phyloP scores from a whole-genome alignment of 208 protist species.

The Crithidia expoeki region DNA sequence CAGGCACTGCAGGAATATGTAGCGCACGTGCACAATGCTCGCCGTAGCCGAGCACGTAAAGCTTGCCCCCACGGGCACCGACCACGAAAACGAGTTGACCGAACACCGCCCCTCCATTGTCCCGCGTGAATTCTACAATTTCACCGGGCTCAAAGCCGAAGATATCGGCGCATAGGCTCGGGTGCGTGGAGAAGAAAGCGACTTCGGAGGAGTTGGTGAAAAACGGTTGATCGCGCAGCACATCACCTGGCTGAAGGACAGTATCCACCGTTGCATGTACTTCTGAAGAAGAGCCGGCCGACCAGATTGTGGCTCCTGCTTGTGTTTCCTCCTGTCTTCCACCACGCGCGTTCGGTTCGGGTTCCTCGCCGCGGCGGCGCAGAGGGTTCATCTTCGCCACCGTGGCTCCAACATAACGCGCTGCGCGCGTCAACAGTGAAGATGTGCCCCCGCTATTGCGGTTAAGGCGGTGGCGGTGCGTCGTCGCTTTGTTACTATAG shows the following conservation, averaged over 20 bases:
- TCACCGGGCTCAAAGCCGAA: constrained; percentile 71
- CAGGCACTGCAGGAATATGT: constrained; percentile 15
- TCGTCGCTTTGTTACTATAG: constrained; percentile 8
- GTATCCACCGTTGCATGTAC: neutral
- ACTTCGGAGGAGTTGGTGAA: constrained; percentile 53
- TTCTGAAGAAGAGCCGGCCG: neutral
- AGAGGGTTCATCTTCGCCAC: constrained; percentile 13
- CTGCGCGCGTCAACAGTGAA: constrained; percentile 18
- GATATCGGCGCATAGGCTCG: constrained; percentile 51
- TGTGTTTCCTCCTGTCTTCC: neutral
- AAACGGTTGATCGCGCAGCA: constrained; percentile 76
- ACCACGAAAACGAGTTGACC: constrained; percentile 39
- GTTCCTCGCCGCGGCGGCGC: neutral
- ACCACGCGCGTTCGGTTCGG: neutral
- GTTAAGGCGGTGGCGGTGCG: neutral
- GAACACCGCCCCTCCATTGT: constrained; percentile 25
- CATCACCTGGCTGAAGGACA: constrained; percentile 47
- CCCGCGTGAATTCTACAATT: constrained; percentile 37
- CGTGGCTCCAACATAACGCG: constrained; percentile 7
- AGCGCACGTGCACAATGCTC: constrained; percentile 39
- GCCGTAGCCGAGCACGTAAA: constrained; percentile 64
- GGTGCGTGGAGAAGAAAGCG: constrained; percentile 73
- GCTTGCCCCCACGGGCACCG: constrained; percentile 55
- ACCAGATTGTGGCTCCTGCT: neutral
- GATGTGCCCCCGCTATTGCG: neutral